Percentiles rank a stretch among this genome's conserved stretches.
phyloP scores from a whole-genome alignment of 2,329 filamentous ascomycete genomes.

The Domatiomyces globalis region DNA sequence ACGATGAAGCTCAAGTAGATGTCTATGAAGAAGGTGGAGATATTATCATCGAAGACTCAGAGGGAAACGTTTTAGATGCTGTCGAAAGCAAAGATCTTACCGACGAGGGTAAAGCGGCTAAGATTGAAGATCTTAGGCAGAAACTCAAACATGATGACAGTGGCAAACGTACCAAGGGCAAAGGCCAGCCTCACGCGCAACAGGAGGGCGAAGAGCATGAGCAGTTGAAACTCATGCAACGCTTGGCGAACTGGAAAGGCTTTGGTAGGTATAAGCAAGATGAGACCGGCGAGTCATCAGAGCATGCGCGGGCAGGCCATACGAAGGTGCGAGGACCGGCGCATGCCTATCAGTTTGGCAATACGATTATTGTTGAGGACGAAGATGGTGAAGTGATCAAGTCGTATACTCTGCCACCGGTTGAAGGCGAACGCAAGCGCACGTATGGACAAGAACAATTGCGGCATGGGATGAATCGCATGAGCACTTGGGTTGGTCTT shows the following conservation, averaged over 20 bases:
- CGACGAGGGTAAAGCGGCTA: constrained; percentile 47
- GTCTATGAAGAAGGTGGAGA: constrained; percentile 69
- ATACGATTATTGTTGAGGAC: constrained; percentile 57
- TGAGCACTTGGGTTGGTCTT: constrained; percentile 47
- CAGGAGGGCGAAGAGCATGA: constrained; percentile 31
- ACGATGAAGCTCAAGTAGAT: constrained; percentile 35
- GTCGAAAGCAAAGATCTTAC: constrained; percentile 35
- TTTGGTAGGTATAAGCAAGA: constrained; percentile 28
- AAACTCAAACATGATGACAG: constrained; percentile 40
- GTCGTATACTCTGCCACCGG: constrained; percentile 47
- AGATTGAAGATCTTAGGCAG: constrained; percentile 38
- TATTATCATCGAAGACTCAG: constrained; percentile 67
- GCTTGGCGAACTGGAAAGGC: constrained; percentile 33
- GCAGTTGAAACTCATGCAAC: constrained; percentile 31
- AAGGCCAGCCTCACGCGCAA: constrained; percentile 29
- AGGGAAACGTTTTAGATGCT: constrained; percentile 70
- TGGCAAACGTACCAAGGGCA: constrained; percentile 34
- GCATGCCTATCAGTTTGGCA: constrained; percentile 53
- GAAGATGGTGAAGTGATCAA: constrained; percentile 55
- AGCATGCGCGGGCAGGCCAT: constrained; percentile 20
- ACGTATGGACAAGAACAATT: constrained; percentile 22
- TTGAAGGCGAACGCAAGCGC: constrained; percentile 18
- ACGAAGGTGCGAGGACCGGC: constrained; percentile 36
- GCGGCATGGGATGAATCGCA: constrained; percentile 40
- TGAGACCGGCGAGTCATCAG: constrained; percentile 12